These are phyloP conservation scores for Acacia crassicarpa DNA, from an alignment of 306 rosid genomes.

Conservation along the genomic window DNA sequence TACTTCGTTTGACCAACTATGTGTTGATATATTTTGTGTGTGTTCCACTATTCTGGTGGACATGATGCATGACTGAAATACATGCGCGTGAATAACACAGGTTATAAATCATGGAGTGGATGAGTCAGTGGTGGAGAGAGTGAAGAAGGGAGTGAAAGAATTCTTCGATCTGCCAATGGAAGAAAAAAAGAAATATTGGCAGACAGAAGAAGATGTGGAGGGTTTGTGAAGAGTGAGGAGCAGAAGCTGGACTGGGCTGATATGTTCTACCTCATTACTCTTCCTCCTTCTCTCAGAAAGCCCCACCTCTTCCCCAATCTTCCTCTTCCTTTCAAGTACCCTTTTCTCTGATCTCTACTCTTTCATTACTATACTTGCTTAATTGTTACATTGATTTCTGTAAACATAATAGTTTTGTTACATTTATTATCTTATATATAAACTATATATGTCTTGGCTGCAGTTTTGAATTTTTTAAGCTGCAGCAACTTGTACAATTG, in stretches of 20 bases:
- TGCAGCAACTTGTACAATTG: neutral
- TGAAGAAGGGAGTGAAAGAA: neutral
- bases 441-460: neutral
- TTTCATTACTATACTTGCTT: too few species aligned
- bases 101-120: neutral
- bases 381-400: too few species aligned
- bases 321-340: neutral
- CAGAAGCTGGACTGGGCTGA: slow-evolving; percentile 4
- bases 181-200: neutral
- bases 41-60: neutral
- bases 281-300: neutral
- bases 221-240: neutral
- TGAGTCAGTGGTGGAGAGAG: neutral
- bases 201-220: neutral
- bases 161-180: neutral
- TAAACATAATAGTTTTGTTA: neutral
- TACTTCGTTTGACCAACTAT: too few species aligned
- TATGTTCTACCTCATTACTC: neutral
- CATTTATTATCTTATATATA: neutral
- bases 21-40: neutral
- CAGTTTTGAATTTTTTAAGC: neutral
- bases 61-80: neutral
- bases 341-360: neutral
- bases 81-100: neutral
- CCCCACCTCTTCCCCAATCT: neutral